A percentile compares a stretch with the other conserved stretches of the same genome.
These are phyloP conservation scores for Hypocreales sp. DNA, from an alignment of 2,329 filamentous ascomycete genomes.

Conservation along the genomic window DNA sequence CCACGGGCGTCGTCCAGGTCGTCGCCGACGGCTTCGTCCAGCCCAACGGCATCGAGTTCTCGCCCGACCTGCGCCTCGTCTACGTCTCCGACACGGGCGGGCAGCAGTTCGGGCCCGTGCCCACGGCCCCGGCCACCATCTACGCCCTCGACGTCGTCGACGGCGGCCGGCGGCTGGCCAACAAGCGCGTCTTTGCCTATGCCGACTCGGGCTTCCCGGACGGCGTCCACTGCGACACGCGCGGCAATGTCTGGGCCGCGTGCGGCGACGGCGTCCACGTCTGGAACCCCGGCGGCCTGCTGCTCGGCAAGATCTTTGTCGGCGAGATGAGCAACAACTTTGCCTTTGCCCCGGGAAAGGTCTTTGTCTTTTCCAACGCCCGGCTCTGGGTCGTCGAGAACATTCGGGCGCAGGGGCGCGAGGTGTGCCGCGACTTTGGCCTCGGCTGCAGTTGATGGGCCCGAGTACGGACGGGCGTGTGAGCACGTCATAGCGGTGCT, in stretches of 20 bases:
- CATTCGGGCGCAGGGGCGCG: constrained; percentile 7
- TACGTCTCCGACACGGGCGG: constrained; percentile 43
- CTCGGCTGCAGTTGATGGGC: too few species aligned
- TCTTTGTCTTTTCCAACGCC: constrained; percentile 6
- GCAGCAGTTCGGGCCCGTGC: constrained; percentile 2
- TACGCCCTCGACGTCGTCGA: constrained; percentile 4
- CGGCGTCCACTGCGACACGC: constrained; percentile 39
- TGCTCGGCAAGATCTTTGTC: constrained; percentile 37
- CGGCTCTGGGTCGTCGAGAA: constrained; percentile 6
- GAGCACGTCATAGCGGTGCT: too few species aligned
- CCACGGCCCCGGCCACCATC: constrained; percentile 3
- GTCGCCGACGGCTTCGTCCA: constrained; percentile 41
- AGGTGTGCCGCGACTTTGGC: constrained; percentile 10
- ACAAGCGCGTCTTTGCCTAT: constrained; percentile 40
- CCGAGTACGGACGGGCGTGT: too few species aligned
- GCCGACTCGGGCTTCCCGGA: constrained; percentile 39
- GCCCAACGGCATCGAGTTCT: constrained; percentile 43
- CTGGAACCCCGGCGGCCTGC: constrained; percentile 26
- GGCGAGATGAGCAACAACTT: constrained; percentile 6
- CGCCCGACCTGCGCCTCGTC: constrained; percentile 31
- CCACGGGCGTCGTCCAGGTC: constrained; percentile 32
- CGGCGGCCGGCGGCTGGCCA: constrained; percentile 8
- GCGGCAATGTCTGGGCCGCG: constrained; percentile 38
- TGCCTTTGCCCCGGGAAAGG: constrained; percentile 6
- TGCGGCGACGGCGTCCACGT: constrained; percentile 33